phyloP scores from a whole-genome alignment of 1,139 yeast species.

The Yamadazyma mexicana region DNA sequence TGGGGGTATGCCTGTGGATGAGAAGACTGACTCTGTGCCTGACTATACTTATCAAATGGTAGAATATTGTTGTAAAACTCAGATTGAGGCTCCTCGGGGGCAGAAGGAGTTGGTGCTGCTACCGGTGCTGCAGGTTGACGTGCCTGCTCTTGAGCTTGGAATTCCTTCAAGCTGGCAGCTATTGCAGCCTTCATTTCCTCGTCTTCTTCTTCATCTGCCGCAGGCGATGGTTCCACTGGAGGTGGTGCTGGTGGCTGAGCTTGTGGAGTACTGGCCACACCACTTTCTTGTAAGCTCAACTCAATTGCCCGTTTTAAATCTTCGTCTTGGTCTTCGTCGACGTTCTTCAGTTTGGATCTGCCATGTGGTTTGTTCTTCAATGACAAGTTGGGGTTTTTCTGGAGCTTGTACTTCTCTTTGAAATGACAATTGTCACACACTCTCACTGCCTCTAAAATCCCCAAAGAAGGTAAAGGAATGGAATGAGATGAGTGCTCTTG shows the following conservation, averaged over 20 bases:
- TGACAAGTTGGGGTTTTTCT: constrained; percentile 9
- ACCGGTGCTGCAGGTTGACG: constrained; percentile 20
- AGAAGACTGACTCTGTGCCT: background rate
- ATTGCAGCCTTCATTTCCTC: constrained; percentile 93
- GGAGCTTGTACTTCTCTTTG: constrained; percentile 33
- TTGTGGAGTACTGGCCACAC: constrained; percentile 15
- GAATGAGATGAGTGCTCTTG: constrained; percentile 76
- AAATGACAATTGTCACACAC: constrained; percentile 90
- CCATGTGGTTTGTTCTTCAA: constrained; percentile 6
- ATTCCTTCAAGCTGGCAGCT: constrained; percentile 84
- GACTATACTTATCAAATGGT: constrained; percentile 11
- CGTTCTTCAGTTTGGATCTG: background rate
- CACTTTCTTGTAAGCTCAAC: constrained; percentile 65
- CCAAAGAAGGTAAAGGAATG: constrained; percentile 75
- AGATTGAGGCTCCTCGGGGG: constrained; percentile 21
- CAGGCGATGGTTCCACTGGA: constrained; percentile 8
- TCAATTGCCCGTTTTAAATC: constrained; percentile 78
- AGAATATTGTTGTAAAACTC: constrained; percentile 33
- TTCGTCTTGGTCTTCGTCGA: constrained; percentile 61
- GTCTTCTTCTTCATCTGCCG: constrained; percentile 59
- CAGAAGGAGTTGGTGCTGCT: constrained; percentile 10
- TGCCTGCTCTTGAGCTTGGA: constrained; percentile 44
- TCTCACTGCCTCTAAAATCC: constrained; percentile 85
- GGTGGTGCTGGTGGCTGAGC: constrained; percentile 14
- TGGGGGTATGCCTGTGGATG: constrained; percentile 12